Conservation (phyloP, 768 basidiomycete genomes). For the Boletus reticuloceps region DNA sequence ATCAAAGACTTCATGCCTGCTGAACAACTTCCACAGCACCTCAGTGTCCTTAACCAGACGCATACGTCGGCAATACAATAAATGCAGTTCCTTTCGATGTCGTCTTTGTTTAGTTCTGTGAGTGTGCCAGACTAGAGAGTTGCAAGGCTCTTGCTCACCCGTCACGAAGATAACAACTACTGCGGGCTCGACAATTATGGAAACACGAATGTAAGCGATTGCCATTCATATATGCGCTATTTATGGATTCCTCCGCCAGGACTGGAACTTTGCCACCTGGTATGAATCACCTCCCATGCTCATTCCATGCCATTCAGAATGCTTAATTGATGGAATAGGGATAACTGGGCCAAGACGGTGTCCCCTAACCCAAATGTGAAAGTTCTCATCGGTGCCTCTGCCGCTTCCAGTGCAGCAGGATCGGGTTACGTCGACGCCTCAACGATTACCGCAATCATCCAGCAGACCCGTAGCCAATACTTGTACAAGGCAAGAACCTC, state of each 20-base stretch:
- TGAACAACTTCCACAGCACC: slow-evolving; percentile 23
- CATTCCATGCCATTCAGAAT: neutral
- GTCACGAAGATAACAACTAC: slow-evolving; percentile 44
- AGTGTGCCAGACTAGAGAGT: neutral
- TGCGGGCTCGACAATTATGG: slow-evolving; percentile 46
- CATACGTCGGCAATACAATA: slow-evolving; percentile 40
- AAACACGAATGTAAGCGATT: slow-evolving; percentile 35
- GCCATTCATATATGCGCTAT: neutral
- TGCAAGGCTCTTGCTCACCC: neutral
- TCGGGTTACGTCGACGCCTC: slow-evolving; percentile 41
- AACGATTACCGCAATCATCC: slow-evolving; percentile 34
- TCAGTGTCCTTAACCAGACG: slow-evolving; percentile 50
- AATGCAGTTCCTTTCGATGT: slow-evolving; percentile 46
- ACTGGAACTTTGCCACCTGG: slow-evolving; percentile 46
- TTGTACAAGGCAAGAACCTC: slow-evolving; percentile 17
- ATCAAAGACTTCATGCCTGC: neutral
- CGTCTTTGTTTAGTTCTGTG: slow-evolving; percentile 51
- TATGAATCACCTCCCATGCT: slow-evolving; percentile 4
- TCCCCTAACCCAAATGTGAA: slow-evolving; percentile 48
- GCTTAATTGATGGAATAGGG: slow-evolving; percentile 32
- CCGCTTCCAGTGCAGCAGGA: slow-evolving; percentile 41
- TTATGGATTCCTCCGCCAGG: slow-evolving; percentile 31
- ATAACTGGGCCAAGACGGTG: slow-evolving; percentile 44
- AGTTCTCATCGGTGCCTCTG: slow-evolving; percentile 49
- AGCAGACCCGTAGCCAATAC: slow-evolving; percentile 34